A percentile compares a stretch with the other conserved stretches of the same genome.
These are phyloP conservation scores for Mycena albidolilacea DNA, from an alignment of 768 basidiomycete genomes.

Conservation along the genomic window DNA sequence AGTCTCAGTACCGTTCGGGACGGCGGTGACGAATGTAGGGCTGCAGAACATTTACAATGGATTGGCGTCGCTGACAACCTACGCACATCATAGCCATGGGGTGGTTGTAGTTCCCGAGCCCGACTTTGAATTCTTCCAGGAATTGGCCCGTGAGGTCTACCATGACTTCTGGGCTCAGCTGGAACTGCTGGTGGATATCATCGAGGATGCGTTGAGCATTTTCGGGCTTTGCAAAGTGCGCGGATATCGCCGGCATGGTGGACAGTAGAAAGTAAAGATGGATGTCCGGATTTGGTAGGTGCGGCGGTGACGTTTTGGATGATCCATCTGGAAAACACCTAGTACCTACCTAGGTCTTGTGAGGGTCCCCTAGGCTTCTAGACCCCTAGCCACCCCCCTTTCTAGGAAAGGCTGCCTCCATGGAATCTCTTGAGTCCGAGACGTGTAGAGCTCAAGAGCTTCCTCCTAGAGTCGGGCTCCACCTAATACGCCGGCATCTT, in stretches of 20 bases:
- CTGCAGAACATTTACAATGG: constrained; percentile 54
- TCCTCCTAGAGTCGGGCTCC: too few species aligned
- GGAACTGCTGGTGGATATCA: constrained; percentile 81
- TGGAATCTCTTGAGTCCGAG: too few species aligned
- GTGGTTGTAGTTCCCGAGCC: constrained; percentile 80
- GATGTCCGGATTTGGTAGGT: neutral
- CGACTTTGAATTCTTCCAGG: constrained; percentile 82
- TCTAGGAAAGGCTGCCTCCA: too few species aligned
- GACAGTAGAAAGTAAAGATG: neutral
- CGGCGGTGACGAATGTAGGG: constrained; percentile 95
- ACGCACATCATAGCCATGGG: constrained; percentile 94
- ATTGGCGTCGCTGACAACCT: neutral
- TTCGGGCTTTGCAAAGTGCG: constrained; percentile 52
- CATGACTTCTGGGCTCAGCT: constrained; percentile 72
- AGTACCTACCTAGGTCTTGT: too few species aligned
- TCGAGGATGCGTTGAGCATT: constrained; percentile 68
- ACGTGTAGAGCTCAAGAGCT: too few species aligned
- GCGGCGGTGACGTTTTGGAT: neutral
- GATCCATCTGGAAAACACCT: too few species aligned
- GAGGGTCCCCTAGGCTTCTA: too few species aligned
- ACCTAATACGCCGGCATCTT: too few species aligned
- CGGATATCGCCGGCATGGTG: constrained; percentile 60
- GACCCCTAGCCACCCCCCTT: too few species aligned
- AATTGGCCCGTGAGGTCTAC: constrained; percentile 83
- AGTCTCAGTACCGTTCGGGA: constrained; percentile 93